Base-by-base conservation (phyloP, 2,329 filamentous ascomycete species). In the Colletotrichum sp. region DNA sequence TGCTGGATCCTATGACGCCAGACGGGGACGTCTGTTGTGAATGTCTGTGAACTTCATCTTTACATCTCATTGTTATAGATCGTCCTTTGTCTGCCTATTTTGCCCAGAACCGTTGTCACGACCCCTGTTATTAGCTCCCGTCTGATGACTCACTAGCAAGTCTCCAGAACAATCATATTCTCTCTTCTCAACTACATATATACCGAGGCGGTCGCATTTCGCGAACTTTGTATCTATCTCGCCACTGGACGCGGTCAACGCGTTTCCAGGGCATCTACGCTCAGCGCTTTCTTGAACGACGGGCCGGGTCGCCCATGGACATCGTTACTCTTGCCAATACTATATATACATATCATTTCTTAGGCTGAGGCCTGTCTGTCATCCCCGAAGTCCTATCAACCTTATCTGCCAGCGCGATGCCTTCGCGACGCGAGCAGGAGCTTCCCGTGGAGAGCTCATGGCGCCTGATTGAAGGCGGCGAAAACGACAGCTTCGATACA, bases 401-500 rank as follows among this genome's bases (percentile, higher is more conserved):
- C 9, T n/a, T 13, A 21, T 26, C 28, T 13, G 18, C 18, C 26
- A 44, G 8, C 52, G 72, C 49, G 63, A 78, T 78, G 77, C 75
- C 75, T 55, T 60, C 68, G 39, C 68, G 72, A 34, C 70, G 77
- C 26, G 71, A 78, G 72, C 82, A 80, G 69, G 79, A 81, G 26
- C 80, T 87, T 18, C 86, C 87, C 44, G 85, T 90, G 57, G 89
- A 90, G 77, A 87, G 88, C 78, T 92, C 90, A 24, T 92, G 90
- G 90, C 90, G 90, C 79, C 87, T 92, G 84, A 90, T 92, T 15
- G 90, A 92, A 74, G 90, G 89, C 71, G 84, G 87, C 80, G 90
- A 92, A 72, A 88, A 92, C 81, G 90, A 92, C 80, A 91, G 89
- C 80, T 92, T 92, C 80, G 90, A 91, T 78, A 91, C 90, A 8